Evolutionary conservation across 1,284 basidiomycete genomes (phyloP), one percentile per base, ranked within the genome.

Genomic region (Naganishia albida): DNA sequence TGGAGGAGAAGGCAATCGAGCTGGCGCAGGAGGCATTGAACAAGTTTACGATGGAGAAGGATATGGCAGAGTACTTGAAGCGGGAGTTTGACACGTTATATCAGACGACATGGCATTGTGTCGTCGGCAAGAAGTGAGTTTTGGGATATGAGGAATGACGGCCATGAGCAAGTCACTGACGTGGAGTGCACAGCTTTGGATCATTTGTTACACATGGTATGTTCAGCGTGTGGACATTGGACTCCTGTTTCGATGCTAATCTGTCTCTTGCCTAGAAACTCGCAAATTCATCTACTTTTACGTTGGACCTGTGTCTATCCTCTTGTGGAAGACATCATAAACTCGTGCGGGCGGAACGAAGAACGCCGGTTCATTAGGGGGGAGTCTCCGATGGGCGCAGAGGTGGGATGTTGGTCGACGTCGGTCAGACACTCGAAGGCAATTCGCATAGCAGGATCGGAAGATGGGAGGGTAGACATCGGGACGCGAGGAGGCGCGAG

Each of bases 271-370:
- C 62, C 26, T 80, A 94, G 92, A 95, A 85, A 93, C 92, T 70
- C 93, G 93, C 79, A 89, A 95, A 78, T 96, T 96, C 82, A 93
- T 96, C 81, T 96, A 95, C 84, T 94, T 94, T 81, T 94, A 94
- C 83, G 84, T 94, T 75, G 91, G 90, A 64, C 83, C 86, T 42
- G 87, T 93, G 70, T 92, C 92, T 67, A 86, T 95, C 80, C 87
- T 95, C 78, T 88, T 95, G 80, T 95, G 92, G 92, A 94, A 93
- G 82, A 93, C 90, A 81, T 91, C 79, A 62, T 80, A 70, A 64
- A 42, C 26, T 46, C n/a, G 10, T 23, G 13, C 26, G 30, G 16
- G 39, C 20, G 3, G 30, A 60, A 20, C 8, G 12, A 49, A 8
- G 46, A 26, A 48, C 44, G 40, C 18, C 25, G 34, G 28, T 23